Conservation (phyloP, 1,139 yeast species). For the Blastobotrys elegans region DNA sequence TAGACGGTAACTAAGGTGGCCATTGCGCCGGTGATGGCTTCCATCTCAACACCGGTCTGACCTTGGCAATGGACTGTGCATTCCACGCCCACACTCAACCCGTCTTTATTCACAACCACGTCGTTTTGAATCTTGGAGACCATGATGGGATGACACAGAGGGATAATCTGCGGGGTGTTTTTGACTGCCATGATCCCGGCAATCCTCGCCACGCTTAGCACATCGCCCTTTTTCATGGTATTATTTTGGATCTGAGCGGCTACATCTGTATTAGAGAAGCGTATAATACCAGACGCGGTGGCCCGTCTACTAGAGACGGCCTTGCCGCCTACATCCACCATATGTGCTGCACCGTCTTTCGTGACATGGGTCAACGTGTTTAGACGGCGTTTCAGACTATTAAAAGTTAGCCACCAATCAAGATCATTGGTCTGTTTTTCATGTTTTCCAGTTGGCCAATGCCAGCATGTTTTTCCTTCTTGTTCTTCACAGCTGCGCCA, state of each 20-base stretch:
- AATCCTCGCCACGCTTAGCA: conserved; percentile 42
- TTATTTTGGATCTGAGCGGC: conserved; percentile 33
- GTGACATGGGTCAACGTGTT: conserved; percentile 39
- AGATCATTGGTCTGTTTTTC: conserved; percentile 50
- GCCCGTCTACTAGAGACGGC: conserved; percentile 39
- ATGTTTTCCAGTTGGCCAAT: conserved; percentile 41
- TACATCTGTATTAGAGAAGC: conserved; percentile 35
- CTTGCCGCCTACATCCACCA: conserved; percentile 45
- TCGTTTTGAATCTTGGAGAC: conserved; percentile 39
- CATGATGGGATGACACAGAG: conserved; percentile 45
- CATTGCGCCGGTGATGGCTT: conserved; percentile 44
- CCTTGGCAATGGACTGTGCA: conserved; percentile 44
- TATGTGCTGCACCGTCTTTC: conserved; percentile 42
- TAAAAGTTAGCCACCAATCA: conserved; percentile 43
- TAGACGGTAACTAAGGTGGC: conserved; percentile 43
- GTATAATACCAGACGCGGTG: conserved; percentile 39
- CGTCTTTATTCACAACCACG: conserved; percentile 23
- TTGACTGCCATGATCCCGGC: conserved; percentile 50
- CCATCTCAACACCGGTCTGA: conserved; percentile 53
- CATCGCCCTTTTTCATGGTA: conserved; percentile 47
- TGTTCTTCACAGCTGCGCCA: conserved; percentile 41
- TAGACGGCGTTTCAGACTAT: not conserved
- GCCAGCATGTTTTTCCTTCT: conserved; percentile 48
- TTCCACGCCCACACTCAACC: conserved; percentile 26
- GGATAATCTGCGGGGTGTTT: conserved; percentile 42